A percentile compares a stretch with the other conserved stretches of the same genome.
Conservation (phyloP, 1,284 basidiomycete species). For the Sparassis latifolia region DNA sequence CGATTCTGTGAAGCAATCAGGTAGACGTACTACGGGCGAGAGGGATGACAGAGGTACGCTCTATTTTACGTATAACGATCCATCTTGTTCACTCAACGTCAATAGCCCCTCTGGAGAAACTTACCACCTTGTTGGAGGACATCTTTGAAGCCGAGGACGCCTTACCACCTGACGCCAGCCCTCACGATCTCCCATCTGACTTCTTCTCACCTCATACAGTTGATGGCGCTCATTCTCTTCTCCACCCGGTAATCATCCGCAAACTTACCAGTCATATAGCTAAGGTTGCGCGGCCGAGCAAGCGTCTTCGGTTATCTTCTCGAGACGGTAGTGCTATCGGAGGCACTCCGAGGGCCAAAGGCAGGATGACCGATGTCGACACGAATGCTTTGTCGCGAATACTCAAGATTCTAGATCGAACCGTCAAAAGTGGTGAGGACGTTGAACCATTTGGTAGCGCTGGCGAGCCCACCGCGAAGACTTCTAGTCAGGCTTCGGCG, state of each 20-base stretch:
- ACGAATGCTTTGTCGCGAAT: conserved; percentile 52
- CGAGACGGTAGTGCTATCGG: conserved; percentile 31
- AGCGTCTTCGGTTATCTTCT: conserved; percentile 43
- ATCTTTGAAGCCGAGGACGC: conserved; percentile 86
- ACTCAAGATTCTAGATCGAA: conserved; percentile 72
- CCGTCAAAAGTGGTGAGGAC: conserved; percentile 66
- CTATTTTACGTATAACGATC: not conserved
- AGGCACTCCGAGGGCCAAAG: conserved; percentile 40
- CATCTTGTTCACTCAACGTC: conserved; percentile 2
- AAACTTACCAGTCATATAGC: conserved; percentile 66
- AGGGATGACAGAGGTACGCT: conserved; percentile 68
- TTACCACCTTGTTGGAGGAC: conserved; percentile 70
- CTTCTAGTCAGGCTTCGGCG: conserved; percentile 1
- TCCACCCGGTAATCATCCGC: conserved; percentile 53
- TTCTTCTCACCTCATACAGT: conserved; percentile 62
- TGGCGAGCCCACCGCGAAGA: conserved; percentile 21
- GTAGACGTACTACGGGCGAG: conserved; percentile 55
- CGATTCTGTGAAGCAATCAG: conserved; percentile 39
- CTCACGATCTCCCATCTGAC: conserved; percentile 48
- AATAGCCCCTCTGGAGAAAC: conserved; percentile 67
- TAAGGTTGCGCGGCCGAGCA: conserved; percentile 57
- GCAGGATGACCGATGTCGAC: conserved; percentile 62
- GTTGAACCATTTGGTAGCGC: conserved; percentile 56
- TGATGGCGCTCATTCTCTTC: conserved; percentile 51
- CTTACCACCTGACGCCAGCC: conserved; percentile 58